Base-by-base conservation (phyloP, 2,329 filamentous ascomycete genomes). In the Botrytis byssoidea region DNA sequence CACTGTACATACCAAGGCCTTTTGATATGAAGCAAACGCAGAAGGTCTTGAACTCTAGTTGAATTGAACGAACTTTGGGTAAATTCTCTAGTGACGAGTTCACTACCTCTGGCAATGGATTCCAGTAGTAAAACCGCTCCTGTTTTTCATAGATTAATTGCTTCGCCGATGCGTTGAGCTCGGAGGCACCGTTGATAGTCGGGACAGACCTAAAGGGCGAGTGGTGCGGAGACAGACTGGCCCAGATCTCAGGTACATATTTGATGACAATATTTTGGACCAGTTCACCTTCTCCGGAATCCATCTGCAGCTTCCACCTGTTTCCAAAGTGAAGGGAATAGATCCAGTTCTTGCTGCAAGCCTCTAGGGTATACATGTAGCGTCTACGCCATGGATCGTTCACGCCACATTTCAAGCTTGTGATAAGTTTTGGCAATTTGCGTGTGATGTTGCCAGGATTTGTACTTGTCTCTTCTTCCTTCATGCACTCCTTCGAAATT, bases 11-110 rank as follows among this genome's bases (percentile, higher is more conserved):
- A 7, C 37, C 37, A 20, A 18, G 1, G 7, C 20, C 14, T 44
- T n/a, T 18, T 25, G 7, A 2, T 44, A 1, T 14, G 51, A 40
- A 32, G 9, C 20, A 18, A 5, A 10, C 9, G 20, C 22, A 22
- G 9, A 37, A 40, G n/a, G 35, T n/a, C 66, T 60, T 60, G n/a
- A 70, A 70, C 8, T 70, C 51, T 22, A 70, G 37, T 44, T 60
- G 37, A 14, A 70, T 16, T 32, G 37, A 42, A 59, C 51, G 12
- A 60, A 70, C 8, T 18, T 44, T 32, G 3, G 37, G 51, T n/a
- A 70, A 18, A 18, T 32, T 32, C 20, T 60, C 40, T 40, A 70
- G 22, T 20, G 67, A 42, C 2, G 37, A 7, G 4, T 60, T 60
- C 20, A 70, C 25, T 44, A 12, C 37, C 4, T 29, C 10, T n/a